These are phyloP conservation scores for Cordyceps fumosorosea DNA, from an alignment of 2,329 filamentous ascomycete species.

Conservation along the genomic window DNA sequence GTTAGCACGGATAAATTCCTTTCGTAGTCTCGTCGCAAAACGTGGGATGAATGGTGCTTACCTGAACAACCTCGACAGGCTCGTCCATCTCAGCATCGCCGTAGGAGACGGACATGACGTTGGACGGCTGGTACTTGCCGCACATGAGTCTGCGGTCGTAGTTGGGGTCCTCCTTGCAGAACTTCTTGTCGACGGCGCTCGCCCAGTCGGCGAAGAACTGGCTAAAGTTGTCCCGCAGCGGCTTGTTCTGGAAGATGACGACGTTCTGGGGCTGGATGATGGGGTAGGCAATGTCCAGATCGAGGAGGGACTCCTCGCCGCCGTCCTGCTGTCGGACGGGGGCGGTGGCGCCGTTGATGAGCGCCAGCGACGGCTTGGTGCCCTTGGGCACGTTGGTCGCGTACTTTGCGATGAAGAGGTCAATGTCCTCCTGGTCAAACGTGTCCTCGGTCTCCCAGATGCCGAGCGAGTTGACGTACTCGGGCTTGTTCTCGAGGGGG, in stretches of 20 bases:
- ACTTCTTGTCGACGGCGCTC: constrained; percentile 46
- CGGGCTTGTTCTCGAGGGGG: constrained; percentile 26
- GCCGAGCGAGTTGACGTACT: constrained; percentile 37
- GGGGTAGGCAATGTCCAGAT: constrained; percentile 42
- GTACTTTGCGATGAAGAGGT: constrained; percentile 41
- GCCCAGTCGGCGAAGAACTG: constrained; percentile 37
- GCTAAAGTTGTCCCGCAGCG: constrained; percentile 22
- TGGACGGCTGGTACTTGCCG: constrained; percentile 18
- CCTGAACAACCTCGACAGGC: constrained; percentile 31
- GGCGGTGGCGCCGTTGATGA: constrained; percentile 15
- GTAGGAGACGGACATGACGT: constrained; percentile 37
- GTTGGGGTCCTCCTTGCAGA: constrained; percentile 40
- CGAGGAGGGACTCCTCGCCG: constrained; percentile 38
- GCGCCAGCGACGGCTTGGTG: constrained; percentile 13
- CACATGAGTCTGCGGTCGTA: constrained; percentile 35
- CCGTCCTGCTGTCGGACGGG: constrained; percentile 13
- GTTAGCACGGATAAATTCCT: neutral
- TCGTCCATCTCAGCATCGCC: constrained; percentile 35
- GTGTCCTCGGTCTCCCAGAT: constrained; percentile 48
- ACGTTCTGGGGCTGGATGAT: constrained; percentile 45
- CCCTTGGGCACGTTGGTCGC: constrained; percentile 14
- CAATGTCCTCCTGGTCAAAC: constrained; percentile 41
- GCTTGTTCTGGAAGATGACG: constrained; percentile 28
- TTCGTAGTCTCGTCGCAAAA: neutral
- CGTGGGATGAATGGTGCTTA: constrained; percentile 31